Evolutionary conservation across 148 eudicot species (phyloP), one percentile per base, ranked within the genome.

Genomic region (Simmondsia chinensis): DNA sequence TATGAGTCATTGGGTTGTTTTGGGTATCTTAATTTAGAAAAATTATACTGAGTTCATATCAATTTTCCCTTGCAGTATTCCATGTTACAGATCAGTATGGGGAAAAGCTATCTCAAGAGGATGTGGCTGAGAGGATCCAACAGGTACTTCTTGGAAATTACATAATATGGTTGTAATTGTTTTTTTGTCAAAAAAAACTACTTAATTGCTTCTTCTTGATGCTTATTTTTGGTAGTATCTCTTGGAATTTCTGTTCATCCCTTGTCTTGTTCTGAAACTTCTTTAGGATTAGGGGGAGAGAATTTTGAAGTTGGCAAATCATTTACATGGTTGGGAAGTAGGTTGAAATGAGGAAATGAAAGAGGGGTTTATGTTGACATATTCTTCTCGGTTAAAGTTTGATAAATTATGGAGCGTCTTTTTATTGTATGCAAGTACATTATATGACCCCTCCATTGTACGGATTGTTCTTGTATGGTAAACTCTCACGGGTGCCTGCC

Each of bases 61-160:
- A n/a, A n/a, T 54, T 33, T 34, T 50, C 55, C 22, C 24, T 16
- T 30, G 50, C 47, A 80, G 88, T 80, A 22, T 81, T 81, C 57
- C 83, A 81, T 74, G 89, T 81, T 34, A 73, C 80, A 31, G 89
- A 88, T 71, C 73, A 70, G 50, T 57, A 60, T 40, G 91, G 97
- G 39, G 75, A 83, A 51, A 88, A 83, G 75, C 61, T 83, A 9
- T 61, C 39, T 52, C 73, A 80, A 42, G 81, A 68, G 15, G 74
- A 61, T 55, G 75, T 88, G 9, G 68, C 83, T 9, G 94, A 83
- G 29, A 65, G 66, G 49, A 80, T 88, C 59, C 89, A 80, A 47
- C 85, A 77, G 82, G 96, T 88, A 62, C 11, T 14, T 43, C 3
- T 7, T 4, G 39, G 43, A 23, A 26, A 35, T 2, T 41, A 20